phyloP scores from a whole-genome alignment of 495 filamentous ascomycete genomes.

The Aspergillus nidulans region DNA sequence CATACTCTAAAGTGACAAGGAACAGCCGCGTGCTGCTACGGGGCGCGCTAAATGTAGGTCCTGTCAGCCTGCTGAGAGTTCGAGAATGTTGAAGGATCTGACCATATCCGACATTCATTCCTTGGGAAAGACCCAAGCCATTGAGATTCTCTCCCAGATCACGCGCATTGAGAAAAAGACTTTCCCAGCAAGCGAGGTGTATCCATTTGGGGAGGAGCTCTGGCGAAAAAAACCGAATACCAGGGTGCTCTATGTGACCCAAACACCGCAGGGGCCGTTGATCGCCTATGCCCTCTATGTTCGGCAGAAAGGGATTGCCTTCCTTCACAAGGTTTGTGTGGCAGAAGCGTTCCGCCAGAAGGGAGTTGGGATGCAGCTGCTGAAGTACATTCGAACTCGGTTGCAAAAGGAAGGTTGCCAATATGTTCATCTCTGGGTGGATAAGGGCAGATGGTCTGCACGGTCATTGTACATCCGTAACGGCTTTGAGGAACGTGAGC shows the following conservation, averaged over 20 bases:
- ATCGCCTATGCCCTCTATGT: conserved; percentile 54
- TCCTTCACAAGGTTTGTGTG: conserved; percentile 60
- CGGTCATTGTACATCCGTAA: conserved; percentile 44
- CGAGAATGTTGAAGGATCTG: conserved; percentile 30
- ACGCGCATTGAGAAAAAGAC: conserved; percentile 52
- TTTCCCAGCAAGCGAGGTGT: conserved; percentile 55
- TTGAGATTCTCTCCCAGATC: conserved; percentile 38
- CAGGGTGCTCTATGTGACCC: conserved; percentile 43
- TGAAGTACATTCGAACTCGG: conserved; percentile 43
- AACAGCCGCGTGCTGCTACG: neutral
- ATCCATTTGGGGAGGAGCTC: conserved; percentile 50
- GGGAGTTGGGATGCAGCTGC: conserved; percentile 49
- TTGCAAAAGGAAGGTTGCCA: conserved; percentile 51
- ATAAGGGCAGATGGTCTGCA: conserved; percentile 48
- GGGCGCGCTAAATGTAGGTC: conserved; percentile 15
- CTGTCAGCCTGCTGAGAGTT: conserved; percentile 10
- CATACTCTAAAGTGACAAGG: neutral
- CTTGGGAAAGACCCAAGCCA: conserved; percentile 33
- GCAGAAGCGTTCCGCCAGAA: conserved; percentile 44
- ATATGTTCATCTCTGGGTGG: conserved; percentile 58
- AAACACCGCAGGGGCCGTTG: conserved; percentile 21
- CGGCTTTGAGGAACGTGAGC: conserved; percentile 50
- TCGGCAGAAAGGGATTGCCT: conserved; percentile 45
- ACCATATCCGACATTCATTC: conserved; percentile 43
- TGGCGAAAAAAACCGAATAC: conserved; percentile 53